Base-by-base conservation (phyloP, 768 basidiomycete genomes). In the Suillus lakei region DNA sequence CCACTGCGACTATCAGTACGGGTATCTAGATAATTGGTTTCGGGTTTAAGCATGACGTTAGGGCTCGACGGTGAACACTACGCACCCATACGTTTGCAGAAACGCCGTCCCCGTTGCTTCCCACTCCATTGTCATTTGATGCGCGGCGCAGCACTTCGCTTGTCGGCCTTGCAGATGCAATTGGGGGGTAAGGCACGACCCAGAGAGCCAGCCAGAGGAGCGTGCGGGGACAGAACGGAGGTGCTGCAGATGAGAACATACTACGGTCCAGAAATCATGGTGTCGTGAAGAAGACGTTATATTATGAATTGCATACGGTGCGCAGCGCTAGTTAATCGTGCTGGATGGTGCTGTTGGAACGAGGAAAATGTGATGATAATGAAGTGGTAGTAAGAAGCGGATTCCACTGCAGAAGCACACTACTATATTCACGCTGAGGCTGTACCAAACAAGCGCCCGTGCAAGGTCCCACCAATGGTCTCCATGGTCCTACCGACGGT, bases 41-140 rank as follows among this genome's bases (percentile, higher is more conserved):
- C 38, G 8, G 58, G 12, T 41, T 59, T 59, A 12, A 59, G 39
- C 18, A 59, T 59, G 16, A 32, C 30, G 3, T 46, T 43, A 30
- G 13, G 13, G 50, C 39, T 43, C 13, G 44, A n/a, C 32, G 36
- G 16, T 23, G 46, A 16, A 30, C 21, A 39, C 4, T 32, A 75
- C 74, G 66, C 65, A 75, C 74, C 74, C 74, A 75, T 61, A 76
- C 32, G 26, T 4, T 70, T 62, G 73, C 60, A 41, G 58, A 59
- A 41, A 41, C 38, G 10, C 62, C 23, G 5, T 12, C 18, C 8
- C 30, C 61, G 26, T 9, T 12, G 26, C 18, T 59, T 60, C 6
- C 5, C 18, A 2, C 46, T 54, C 10, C 16, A 15, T 6, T 32
- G 28, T 21, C 3, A 32, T 16, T n/a, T 4, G 60, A 50, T 26